Base-by-base conservation (phyloP, 2,329 filamentous ascomycete species). In the Trichoderma sp. region DNA sequence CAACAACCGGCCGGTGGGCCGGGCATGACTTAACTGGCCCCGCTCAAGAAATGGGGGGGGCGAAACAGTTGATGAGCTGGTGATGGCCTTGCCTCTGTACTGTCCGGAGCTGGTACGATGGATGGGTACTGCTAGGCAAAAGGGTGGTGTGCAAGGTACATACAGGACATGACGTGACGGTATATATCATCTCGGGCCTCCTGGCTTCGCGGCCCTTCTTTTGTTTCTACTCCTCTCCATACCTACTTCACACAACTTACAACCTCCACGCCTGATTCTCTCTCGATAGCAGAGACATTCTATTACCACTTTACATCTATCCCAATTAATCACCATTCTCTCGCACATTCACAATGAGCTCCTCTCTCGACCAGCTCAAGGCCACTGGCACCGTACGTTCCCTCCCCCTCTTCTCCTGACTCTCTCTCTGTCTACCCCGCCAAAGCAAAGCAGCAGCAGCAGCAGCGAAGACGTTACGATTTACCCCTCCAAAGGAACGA, bases 281-380 rank as follows among this genome's bases (percentile, higher is more conserved):
- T n/a, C n/a, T 21, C 17, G n/a, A 39, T 12, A 50, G 12, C 19
- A 21, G n/a, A 30, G 30, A 30, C 5, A 7, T 39, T 14, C 59
- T 60, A 5, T 34, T 48, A 15, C 5, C 44, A 47, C 56, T 59
- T 19, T 67, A 44, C 26, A 9, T 43, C 26, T 30, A 45, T 34
- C 44, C 34, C 45, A 41, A 58, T 59, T 59, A 63, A 48, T 48
- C 65, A 66, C 54, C 65, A 63, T 68, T 58, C 58, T 9, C 55
- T 52, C 51, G 63, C 61, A 55, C 34, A 67, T 64, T 66, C 69
- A 76, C 60, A 71, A 97, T 97, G 93, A 81, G 92, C 80, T 90
- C 83, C 81, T 92, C 93, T 80, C 90, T 99, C 75, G 95, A 98
- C 75, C 93, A 98, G 84, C 88, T 99, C 80, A 99, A 99, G 87